phyloP scores from a whole-genome alignment of 2,329 filamentous ascomycete species.

The Dactylellina cionopaga region DNA sequence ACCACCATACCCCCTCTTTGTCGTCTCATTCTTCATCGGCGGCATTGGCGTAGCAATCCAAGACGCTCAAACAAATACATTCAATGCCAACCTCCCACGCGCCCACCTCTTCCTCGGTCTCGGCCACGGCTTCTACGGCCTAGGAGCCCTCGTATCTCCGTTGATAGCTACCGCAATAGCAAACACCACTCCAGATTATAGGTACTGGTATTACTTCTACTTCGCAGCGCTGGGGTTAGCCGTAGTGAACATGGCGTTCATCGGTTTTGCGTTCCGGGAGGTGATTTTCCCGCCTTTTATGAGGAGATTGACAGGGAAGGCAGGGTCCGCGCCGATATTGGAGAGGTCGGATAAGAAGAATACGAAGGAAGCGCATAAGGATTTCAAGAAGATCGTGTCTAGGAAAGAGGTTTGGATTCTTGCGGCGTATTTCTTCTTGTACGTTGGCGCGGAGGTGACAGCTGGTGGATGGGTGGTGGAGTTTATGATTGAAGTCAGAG shows the following conservation, averaged over 20 bases:
- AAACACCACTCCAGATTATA: constrained; percentile 66
- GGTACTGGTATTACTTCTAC: constrained; percentile 77
- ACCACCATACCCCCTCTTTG: constrained; percentile 62
- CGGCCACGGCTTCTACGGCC: constrained; percentile 76
- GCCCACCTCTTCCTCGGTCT: constrained; percentile 79
- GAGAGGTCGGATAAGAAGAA: constrained; percentile 47
- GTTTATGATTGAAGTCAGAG: constrained; percentile 83
- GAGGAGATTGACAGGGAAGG: constrained; percentile 8
- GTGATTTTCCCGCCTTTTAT: constrained; percentile 59
- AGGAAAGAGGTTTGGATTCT: constrained; percentile 75
- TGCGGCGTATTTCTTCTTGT: constrained; percentile 78
- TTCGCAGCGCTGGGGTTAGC: constrained; percentile 75
- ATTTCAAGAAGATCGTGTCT: constrained; percentile 65
- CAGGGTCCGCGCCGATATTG: background rate
- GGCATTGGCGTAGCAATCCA: constrained; percentile 62
- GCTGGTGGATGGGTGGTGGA: constrained; percentile 78
- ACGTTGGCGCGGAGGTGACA: constrained; percentile 79
- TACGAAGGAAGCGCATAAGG: constrained; percentile 58
- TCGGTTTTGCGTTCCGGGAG: constrained; percentile 70
- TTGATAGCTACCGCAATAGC: constrained; percentile 79
- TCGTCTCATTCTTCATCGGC: constrained; percentile 61
- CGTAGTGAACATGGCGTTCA: constrained; percentile 67
- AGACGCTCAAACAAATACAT: constrained; percentile 70
- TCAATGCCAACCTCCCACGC: constrained; percentile 76
- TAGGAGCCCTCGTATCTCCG: constrained; percentile 76